Conservation (phyloP, 2,329 filamentous ascomycete genomes). For the Capronia epimyces region DNA sequence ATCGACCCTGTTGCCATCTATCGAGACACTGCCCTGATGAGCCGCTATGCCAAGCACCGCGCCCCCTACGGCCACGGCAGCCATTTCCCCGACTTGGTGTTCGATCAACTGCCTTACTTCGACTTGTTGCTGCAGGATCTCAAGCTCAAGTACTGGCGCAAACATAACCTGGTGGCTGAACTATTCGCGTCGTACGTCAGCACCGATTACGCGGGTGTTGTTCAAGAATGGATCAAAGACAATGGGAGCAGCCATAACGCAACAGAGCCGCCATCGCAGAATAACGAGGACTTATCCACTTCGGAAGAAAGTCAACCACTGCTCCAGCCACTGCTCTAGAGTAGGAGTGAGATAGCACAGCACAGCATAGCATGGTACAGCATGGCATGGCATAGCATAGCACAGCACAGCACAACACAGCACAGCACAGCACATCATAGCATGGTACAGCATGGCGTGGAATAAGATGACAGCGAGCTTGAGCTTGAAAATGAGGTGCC, state of each 20-base stretch:
- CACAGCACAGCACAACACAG: no score
- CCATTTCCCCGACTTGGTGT: conserved; percentile 64
- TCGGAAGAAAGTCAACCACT: no score
- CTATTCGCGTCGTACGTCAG: conserved; percentile 37
- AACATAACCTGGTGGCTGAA: conserved; percentile 33
- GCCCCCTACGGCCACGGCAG: conserved; percentile 62
- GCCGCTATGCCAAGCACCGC: conserved; percentile 64
- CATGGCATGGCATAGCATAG: no score
- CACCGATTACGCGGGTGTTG: conserved; percentile 40
- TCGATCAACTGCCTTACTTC: conserved; percentile 69
- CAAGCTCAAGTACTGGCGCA: conserved; percentile 48
- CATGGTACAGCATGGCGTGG: no score
- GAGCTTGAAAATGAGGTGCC: no score
- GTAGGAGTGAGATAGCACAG: no score
- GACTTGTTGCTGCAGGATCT: conserved; percentile 64
- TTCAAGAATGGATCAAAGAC: conserved; percentile 38
- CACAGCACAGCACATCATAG: no score
- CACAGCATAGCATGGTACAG: no score
- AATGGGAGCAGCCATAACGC: background rate
- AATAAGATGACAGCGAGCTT: no score
- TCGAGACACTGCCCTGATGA: conserved; percentile 57
- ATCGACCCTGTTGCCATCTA: conserved; percentile 35
- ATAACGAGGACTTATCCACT: no score
- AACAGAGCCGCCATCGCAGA: no score
- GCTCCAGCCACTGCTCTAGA: no score